phyloP scores from a whole-genome alignment of 805 yeast species.

The Zygoascus tannicola region DNA sequence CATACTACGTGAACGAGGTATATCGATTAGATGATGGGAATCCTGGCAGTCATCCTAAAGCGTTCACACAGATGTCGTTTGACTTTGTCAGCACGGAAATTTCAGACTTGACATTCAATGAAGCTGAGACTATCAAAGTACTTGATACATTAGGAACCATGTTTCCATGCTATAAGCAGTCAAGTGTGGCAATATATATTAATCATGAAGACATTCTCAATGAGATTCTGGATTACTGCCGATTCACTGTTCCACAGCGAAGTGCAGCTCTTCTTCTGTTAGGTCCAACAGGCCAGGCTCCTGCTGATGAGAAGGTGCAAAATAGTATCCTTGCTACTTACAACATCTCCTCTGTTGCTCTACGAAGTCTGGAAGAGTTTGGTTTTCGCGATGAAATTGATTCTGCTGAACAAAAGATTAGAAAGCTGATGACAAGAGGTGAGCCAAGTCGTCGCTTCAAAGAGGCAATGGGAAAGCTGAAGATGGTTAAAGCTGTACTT shows the following conservation, averaged over 20 bases:
- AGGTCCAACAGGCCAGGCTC: constrained; percentile 69
- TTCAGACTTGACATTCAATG: constrained; percentile 46
- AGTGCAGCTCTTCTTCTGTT: constrained; percentile 58
- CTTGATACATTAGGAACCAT: constrained; percentile 60
- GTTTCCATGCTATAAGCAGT: constrained; percentile 57
- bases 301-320: constrained; percentile 50
- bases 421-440: constrained; percentile 65
- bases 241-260: constrained; percentile 65
- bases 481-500: constrained; percentile 45
- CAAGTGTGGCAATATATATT: constrained; percentile 50
- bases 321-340: constrained; percentile 52
- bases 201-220: constrained; percentile 79
- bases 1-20: constrained; percentile 71
- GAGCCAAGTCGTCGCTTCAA: constrained; percentile 55
- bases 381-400: constrained; percentile 66
- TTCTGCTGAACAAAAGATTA: constrained; percentile 51
- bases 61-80: constrained; percentile 75
- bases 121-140: constrained; percentile 82
- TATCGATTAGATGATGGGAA: constrained; percentile 51
- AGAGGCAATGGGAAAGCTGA: constrained; percentile 51
- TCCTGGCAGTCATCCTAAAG: constrained; percentile 60
- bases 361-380: constrained; percentile 73
- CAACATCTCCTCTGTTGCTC: constrained; percentile 68
- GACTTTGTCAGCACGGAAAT: constrained; percentile 59
- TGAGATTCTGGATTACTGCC: constrained; percentile 70